Base-by-base conservation (phyloP, 768 basidiomycete species). In the Lentinula detonsa region DNA sequence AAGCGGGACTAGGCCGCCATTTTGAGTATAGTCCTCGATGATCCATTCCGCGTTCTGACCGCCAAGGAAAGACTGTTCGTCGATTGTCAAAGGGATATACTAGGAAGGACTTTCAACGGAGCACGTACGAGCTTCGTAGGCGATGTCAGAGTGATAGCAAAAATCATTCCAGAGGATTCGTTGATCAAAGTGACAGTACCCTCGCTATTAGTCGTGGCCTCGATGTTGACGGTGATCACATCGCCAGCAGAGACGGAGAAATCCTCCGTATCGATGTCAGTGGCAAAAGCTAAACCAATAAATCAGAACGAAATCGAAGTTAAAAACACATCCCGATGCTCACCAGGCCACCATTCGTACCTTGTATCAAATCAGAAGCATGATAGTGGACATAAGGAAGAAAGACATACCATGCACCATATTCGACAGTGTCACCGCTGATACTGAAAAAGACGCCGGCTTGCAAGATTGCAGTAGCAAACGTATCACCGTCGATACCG, bases 1-100 rank as follows among this genome's bases (percentile, higher is more conserved):
- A 59, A 76, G 70, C n/a, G 72, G 70, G 11, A 76, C 75, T 6
- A 68, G 42, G 16, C 23, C 34, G 8, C 60, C 50, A 33, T 43
- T 48, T 16, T 35, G 34, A n/a, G 50, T 39, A 35, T 55, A 61
- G 46, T 61, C 60, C n/a, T 50, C 59, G 5, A 57, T 40, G n/a
- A 57, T 57, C 56, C 56, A 57, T 28, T 57, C 56, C 15, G 56
- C 56, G 45, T 57, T 57, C 42, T 57, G 56, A 10, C 56, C 56
- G 5, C 35, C 56, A 42, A 57, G 56, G 13, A 42, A 18, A 18
- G 56, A 52, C 51, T 37, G 18, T 28, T 15, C 21, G 15, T 10
- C 49, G 13, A 3, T 23, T 8, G 13, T 21, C 31, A 23, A 31
- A 21, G 1, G 21, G 13, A 21, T 9, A 51, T 28, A 28, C 28